These are phyloP conservation scores for Acanthamoeba triangularis DNA, from an alignment of 208 protist species.

Conservation along the genomic window DNA sequence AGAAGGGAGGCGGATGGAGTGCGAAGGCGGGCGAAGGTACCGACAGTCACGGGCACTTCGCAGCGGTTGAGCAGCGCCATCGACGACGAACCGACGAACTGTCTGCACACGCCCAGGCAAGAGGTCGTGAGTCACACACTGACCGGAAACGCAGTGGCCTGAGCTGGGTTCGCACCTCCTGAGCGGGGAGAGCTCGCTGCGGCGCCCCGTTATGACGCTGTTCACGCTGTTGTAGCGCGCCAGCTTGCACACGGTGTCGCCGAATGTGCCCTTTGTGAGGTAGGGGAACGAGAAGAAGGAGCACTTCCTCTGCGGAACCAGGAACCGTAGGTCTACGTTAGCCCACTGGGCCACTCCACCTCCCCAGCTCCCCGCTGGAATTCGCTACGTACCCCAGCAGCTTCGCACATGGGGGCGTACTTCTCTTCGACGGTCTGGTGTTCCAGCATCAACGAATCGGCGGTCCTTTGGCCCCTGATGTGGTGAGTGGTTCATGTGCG, in stretches of 20 bases:
- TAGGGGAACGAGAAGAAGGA: conserved; percentile 60
- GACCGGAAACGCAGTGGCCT: too few relatives aligned
- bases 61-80: background rate
- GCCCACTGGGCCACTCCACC: background rate
- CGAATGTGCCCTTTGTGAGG: background rate
- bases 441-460: background rate
- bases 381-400: background rate
- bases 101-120: background rate
- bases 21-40: background rate
- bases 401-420: conserved; percentile 23
- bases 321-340: too few relatives aligned
- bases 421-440: background rate
- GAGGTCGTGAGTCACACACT: too few relatives aligned
- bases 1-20: background rate
- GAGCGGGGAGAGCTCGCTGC: background rate
- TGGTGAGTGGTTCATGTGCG: background rate
- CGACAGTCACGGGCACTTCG: conserved; percentile 47
- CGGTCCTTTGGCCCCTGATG: background rate
- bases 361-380: too few relatives aligned
- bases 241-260: background rate
- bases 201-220: conserved; percentile 14
- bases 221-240: conserved; percentile 28
- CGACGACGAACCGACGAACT: background rate
- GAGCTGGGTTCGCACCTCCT: background rate
- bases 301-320: conserved; percentile 4